Evolutionary conservation across 164 flowering plant genomes (phyloP), one percentile per base, ranked within the genome.

Genomic region (Piper betle): DNA sequence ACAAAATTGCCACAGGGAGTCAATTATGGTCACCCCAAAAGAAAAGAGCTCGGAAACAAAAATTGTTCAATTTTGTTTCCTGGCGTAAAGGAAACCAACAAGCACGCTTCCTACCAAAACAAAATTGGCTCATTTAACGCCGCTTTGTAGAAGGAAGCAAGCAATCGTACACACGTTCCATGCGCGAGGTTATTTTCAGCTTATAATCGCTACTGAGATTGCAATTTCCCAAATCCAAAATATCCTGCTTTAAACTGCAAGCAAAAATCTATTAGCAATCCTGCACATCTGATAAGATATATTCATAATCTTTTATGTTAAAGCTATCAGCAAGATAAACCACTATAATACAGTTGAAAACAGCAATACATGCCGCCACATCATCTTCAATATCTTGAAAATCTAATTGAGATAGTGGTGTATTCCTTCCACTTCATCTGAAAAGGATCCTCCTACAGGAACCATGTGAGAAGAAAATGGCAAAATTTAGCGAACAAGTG

Each of bases 161-260:
- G 69, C 94, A 87, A 52, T 87, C 94, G 25, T 93, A 93, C 40
- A 86, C 73, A 19, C 82, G 71, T 53, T 72, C 90, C 85, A 93
- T 67, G 62, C 96, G 84, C 9, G 86, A 76, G 1, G 88, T 83
- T 43, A 86, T 67, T 1, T 57, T 64, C 57, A 87, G 84, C 75
- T 90, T 93, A 60, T 82, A 66, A 9, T 67, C 57, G 38, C 84
- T 80, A 42, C 66, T 80, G 69, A 90, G 70, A 33, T 70, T 71
- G 39, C 97, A 94, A 73, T 82, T 93, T 16, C 69, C 94, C 64
- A 93, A 60, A 61, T 87, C 86, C 61, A 82, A 55, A 5, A 93
- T 87, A 67, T 93, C 97, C 71, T 80, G 85, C 66, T 77, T 82
- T 81, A 93, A 74, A 65, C 98, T 93, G 91, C 37, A 69, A 42